These are phyloP conservation scores for Barbarea vulgaris DNA, from an alignment of 345 rosid species.

Conservation along the genomic window DNA sequence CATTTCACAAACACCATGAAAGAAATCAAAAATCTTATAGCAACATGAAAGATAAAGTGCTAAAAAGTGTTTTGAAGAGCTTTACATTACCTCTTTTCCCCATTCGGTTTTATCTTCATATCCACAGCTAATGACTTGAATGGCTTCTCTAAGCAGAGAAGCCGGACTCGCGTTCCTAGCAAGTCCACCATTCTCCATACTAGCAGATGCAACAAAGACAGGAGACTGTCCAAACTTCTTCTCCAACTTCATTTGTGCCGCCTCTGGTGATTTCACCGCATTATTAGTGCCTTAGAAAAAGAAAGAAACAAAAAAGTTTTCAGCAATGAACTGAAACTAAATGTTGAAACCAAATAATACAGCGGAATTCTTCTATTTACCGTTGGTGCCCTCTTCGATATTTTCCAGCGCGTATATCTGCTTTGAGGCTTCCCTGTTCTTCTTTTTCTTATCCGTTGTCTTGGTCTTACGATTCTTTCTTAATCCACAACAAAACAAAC, in stretches of 20 bases:
- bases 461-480: conserved; percentile 55
- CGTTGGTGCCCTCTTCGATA: conserved; percentile 72
- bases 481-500: conserved; percentile 51
- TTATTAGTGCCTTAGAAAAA: background rate
- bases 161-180: conserved; percentile 56
- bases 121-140: conserved; percentile 74
- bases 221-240: conserved; percentile 79
- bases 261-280: conserved; percentile 36
- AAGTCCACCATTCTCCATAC: conserved; percentile 59
- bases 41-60: conserved; percentile 4
- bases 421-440: conserved; percentile 61
- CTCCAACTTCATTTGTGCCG: conserved; percentile 48
- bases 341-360: conserved; percentile 1
- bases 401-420: conserved; percentile 74
- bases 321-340: conserved; percentile 4
- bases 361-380: conserved; percentile 26
- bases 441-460: conserved; percentile 57
- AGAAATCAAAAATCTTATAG: background rate
- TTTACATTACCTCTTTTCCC: conserved; percentile 68
- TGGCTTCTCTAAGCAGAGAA: conserved; percentile 69
- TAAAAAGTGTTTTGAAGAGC: background rate
- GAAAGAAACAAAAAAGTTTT: background rate
- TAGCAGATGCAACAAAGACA: conserved; percentile 57
- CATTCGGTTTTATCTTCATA: conserved; percentile 77
- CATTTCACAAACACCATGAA: conserved; percentile 18